Conservation (phyloP, 1,139 yeast genomes). For the Kluyveromyces sp. region DNA sequence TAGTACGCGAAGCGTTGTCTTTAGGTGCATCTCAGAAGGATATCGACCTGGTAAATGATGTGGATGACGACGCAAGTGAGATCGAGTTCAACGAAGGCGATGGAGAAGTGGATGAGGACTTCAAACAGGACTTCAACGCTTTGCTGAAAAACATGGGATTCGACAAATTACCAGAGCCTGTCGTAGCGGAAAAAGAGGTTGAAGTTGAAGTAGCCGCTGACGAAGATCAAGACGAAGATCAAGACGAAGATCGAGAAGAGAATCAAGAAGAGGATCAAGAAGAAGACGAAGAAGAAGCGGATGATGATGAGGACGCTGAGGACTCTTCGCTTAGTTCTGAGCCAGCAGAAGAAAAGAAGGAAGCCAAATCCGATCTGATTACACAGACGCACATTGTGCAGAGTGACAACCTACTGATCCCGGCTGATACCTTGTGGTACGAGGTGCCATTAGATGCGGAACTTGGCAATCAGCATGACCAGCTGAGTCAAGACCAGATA, state of each 20-base stretch:
- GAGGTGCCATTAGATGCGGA: constrained; percentile 43
- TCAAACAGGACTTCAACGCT: constrained; percentile 51
- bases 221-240: constrained; percentile 17
- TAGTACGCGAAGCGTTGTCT: constrained; percentile 64
- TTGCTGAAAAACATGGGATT: constrained; percentile 70
- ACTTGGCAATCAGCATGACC: constrained; percentile 34
- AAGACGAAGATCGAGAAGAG: constrained; percentile 24
- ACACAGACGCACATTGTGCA: constrained; percentile 49
- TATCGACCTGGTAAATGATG: constrained; percentile 44
- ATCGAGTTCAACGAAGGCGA: constrained; percentile 46
- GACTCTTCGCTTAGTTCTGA: constrained; percentile 11
- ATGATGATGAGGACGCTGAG: constrained; percentile 17
- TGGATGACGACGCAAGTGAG: constrained; percentile 53
- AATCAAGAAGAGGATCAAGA: constrained; percentile 15
- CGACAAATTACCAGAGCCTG: constrained; percentile 30
- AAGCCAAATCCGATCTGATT: constrained; percentile 34
- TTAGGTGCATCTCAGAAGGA: constrained; percentile 73
- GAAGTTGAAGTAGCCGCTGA: constrained; percentile 27
- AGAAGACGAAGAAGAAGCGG: constrained; percentile 16
- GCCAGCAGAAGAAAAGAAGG: constrained; percentile 18
- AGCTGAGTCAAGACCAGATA: constrained; percentile 44
- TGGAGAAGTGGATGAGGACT: constrained; percentile 40
- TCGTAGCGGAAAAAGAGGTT: too few species aligned
- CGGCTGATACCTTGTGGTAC: constrained; percentile 74
- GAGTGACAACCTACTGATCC: constrained; percentile 50